Conservation (phyloP, 1,284 basidiomycete genomes). For the Irpex sp. region DNA sequence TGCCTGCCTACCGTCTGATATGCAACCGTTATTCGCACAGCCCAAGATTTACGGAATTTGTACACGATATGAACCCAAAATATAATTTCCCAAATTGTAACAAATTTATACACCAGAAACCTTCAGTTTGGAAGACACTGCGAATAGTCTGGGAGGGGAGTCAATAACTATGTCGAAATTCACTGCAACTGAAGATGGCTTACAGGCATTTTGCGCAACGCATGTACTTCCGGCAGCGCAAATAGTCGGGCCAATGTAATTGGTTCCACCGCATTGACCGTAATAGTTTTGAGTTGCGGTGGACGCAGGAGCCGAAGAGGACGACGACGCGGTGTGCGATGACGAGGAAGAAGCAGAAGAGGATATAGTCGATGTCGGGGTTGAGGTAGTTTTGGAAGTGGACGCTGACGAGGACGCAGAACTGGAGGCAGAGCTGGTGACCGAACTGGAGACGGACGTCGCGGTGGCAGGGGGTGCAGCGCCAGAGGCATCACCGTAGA, state of each 20-base stretch:
- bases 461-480: background rate
- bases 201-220: slow-evolving; percentile 9
- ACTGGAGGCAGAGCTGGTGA: too few species aligned
- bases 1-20: background rate
- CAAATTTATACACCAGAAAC: background rate
- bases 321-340: background rate
- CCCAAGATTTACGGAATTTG: background rate
- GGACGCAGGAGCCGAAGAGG: slow-evolving; percentile 6
- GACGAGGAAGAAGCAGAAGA: slow-evolving; percentile 3
- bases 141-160: slow-evolving; percentile 10
- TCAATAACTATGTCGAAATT: background rate
- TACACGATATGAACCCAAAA: background rate
- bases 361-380: background rate
- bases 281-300: slow-evolving; percentile 6
- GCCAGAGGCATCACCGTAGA: slow-evolving; percentile 42
- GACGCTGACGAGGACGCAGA: background rate
- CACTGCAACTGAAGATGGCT: background rate
- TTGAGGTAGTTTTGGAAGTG: background rate
- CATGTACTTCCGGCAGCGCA: slow-evolving; percentile 13
- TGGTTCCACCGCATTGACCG: slow-evolving; percentile 14
- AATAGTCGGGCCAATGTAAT: slow-evolving; percentile 11
- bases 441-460: background rate
- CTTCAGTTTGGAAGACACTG: slow-evolving; percentile 13
- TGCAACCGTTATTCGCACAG: background rate
- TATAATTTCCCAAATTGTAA: background rate